Percentiles rank a stretch among this genome's conserved stretches.
Conservation (phyloP, 1,139 yeast species). For the Pichia sp. region DNA sequence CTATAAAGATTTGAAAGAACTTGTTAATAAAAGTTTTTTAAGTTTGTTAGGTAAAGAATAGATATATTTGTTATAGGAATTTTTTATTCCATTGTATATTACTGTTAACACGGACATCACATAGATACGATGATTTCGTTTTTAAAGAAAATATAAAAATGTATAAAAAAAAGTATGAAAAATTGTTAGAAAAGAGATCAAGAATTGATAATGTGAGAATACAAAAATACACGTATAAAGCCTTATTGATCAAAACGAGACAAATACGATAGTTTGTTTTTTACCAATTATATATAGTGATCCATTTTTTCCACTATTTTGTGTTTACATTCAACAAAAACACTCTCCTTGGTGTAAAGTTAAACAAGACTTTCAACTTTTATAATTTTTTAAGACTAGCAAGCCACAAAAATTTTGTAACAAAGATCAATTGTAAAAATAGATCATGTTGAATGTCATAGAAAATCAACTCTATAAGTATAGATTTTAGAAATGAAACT, state of each 20-base stretch:
- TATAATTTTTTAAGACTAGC: too few relatives aligned
- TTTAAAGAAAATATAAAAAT: background rate
- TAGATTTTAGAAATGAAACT: conserved; percentile 6
- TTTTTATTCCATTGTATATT: conserved; percentile 4
- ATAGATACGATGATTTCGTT: background rate
- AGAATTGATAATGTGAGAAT: too few relatives aligned
- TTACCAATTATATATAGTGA: too few relatives aligned
- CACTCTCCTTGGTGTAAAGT: too few relatives aligned
- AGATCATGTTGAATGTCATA: conserved; percentile 6
- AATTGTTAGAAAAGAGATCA: background rate
- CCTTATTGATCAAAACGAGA: too few relatives aligned
- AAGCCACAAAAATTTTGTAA: too few relatives aligned
- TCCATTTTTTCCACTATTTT: too few relatives aligned
- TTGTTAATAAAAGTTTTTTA: conserved; percentile 67
- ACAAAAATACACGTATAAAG: too few relatives aligned
- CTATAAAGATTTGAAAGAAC: conserved; percentile 70
- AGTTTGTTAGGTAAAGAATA: conserved; percentile 32
- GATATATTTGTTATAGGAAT: background rate
- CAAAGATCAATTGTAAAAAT: background rate
- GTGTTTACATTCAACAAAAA: too few relatives aligned
- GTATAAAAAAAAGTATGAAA: conserved; percentile 1
- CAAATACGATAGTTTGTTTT: too few relatives aligned
- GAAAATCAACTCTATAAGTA: conserved; percentile 2
- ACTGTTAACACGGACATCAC: background rate
- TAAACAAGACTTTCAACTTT: too few relatives aligned